Evolutionary conservation across 345 rosid species (phyloP).

Genomic region (Hibiscus tridactylites): DNA sequence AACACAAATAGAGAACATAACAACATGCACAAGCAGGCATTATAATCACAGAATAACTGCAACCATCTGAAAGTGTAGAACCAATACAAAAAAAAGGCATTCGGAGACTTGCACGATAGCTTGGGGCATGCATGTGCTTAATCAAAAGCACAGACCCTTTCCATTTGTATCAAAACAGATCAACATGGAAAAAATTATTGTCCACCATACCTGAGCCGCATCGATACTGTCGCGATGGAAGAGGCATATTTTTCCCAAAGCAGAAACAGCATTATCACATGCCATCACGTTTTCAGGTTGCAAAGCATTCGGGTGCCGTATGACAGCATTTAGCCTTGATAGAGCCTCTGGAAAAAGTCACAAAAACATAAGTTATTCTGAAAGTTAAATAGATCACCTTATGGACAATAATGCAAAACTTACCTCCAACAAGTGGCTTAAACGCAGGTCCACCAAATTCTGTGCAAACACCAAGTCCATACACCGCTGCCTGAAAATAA

Average conservation of each 20-base stretch:
- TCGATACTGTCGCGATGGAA: conserved; percentile 83
- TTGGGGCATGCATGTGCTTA: neutral
- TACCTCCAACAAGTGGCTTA: conserved; percentile 97
- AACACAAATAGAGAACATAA: neutral
- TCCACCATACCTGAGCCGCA: conserved; percentile 65
- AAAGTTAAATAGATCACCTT: neutral
- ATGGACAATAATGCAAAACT: neutral
- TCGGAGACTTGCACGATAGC: neutral
- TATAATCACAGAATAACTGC: neutral
- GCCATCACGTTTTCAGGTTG: conserved; percentile 88
- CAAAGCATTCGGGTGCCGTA: conserved; percentile 68
- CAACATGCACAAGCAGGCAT: neutral
- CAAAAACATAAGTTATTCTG: conserved; percentile 16
- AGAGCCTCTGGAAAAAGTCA: conserved; percentile 77
- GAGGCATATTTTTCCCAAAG: conserved; percentile 93
- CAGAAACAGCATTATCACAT: conserved; percentile 98
- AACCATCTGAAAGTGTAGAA: neutral
- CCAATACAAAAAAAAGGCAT: neutral
- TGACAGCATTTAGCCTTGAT: conserved; percentile 84
- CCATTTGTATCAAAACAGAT: neutral
- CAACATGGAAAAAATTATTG: neutral
- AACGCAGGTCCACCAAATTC: conserved; percentile 86
- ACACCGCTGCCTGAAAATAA: conserved; percentile 81
- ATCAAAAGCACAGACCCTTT: neutral
- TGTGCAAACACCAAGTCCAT: conserved; percentile 99